phyloP scores from a whole-genome alignment of 768 basidiomycete species.

The Leccinum broughii region DNA sequence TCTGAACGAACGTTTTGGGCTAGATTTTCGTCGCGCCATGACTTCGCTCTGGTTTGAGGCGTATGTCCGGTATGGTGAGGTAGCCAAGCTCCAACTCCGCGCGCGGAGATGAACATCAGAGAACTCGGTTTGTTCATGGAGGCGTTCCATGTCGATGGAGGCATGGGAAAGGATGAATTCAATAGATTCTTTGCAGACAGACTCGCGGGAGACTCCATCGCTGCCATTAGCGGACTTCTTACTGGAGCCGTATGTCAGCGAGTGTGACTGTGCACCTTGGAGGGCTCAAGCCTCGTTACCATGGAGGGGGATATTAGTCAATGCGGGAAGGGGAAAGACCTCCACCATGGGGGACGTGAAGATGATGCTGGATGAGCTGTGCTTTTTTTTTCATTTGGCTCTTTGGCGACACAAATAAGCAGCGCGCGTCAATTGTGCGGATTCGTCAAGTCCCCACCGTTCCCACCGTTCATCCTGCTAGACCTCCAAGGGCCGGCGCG shows the following conservation, averaged over 20 bases:
- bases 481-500: background rate
- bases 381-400: background rate
- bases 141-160: background rate
- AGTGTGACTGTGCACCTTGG: background rate
- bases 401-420: background rate
- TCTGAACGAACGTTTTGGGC: background rate
- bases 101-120: background rate
- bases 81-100: background rate
- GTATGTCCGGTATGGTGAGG: background rate
- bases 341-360: background rate
- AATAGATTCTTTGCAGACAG: background rate
- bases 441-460: background rate
- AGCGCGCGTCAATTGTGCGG: background rate
- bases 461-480: too few species aligned
- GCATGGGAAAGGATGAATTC: background rate
- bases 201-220: background rate
- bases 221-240: background rate
- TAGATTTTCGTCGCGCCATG: background rate
- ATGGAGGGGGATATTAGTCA: background rate
- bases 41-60: background rate
- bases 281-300: background rate
- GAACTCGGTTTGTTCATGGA: background rate
- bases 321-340: background rate
- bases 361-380: background rate
- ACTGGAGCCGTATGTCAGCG: background rate